Percentiles rank a stretch among this genome's conserved stretches.
These are phyloP conservation scores for slime mould (Dictyostelium discoideum) DNA, from an alignment of 78 protist genomes.

Conservation along the genomic window dicty_2.7 NC_007091.3:2048001-2048500, in stretches of 20 bases:
- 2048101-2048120: slow-evolving; percentile 21
- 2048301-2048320: slow-evolving; percentile 28
- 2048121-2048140: slow-evolving; percentile 32
- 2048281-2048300: slow-evolving; percentile 2
- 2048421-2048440: slow-evolving; percentile 68
- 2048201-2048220: slow-evolving; percentile 94
- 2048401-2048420: slow-evolving; percentile 88
- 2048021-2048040: slow-evolving; percentile 78
- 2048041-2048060: slow-evolving; percentile 44
- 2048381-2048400: slow-evolving; percentile 92
- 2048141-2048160: slow-evolving; percentile 28
- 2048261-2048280: slow-evolving; percentile 48
- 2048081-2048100: background rate
- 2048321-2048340: slow-evolving; percentile 75
- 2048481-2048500: slow-evolving; percentile 7
- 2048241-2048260: slow-evolving; percentile 70
- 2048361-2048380: slow-evolving; percentile 94
- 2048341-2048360: slow-evolving; percentile 97
- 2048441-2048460: slow-evolving; percentile 61
- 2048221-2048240: slow-evolving; percentile 81
- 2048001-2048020: slow-evolving; percentile 78
- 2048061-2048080: slow-evolving; percentile 34
- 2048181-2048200: slow-evolving; percentile 94
- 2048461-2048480: slow-evolving; percentile 43
- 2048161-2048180: slow-evolving; percentile 80